These are phyloP conservation scores for Colletotrichum liriopes DNA, from an alignment of 2,329 filamentous ascomycete species.

Conservation along the genomic window DNA sequence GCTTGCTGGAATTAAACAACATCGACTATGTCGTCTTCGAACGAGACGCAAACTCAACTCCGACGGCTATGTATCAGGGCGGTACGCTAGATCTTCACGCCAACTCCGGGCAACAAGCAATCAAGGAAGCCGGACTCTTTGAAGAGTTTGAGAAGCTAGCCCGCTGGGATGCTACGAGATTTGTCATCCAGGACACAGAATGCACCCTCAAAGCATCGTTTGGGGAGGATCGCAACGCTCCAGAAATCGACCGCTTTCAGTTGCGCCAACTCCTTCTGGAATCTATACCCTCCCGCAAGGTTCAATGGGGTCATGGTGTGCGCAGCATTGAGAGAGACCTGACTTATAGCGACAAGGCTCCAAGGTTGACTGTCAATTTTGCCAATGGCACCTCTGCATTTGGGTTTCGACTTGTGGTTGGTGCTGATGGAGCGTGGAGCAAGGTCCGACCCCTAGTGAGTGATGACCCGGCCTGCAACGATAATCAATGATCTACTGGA, in stretches of 20 bases:
- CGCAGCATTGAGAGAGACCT: background rate
- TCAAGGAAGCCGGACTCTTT: slow-evolving; percentile 61
- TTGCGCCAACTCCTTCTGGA: slow-evolving; percentile 54
- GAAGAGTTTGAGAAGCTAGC: slow-evolving; percentile 60
- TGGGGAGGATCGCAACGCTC: slow-evolving; percentile 46
- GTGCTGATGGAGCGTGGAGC: slow-evolving; percentile 34
- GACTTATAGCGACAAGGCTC: no score
- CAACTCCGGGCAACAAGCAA: slow-evolving; percentile 59
- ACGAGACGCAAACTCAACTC: slow-evolving; percentile 42
- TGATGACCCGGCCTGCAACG: background rate
- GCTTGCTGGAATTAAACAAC: slow-evolving; percentile 59
- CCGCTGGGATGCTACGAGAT: slow-evolving; percentile 44
- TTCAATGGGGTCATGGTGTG: slow-evolving; percentile 54
- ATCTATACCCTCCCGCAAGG: slow-evolving; percentile 48
- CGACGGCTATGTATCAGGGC: slow-evolving; percentile 47
- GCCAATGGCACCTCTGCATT: slow-evolving; percentile 11
- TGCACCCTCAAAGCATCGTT: slow-evolving; percentile 26
- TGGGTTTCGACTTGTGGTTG: slow-evolving; percentile 29
- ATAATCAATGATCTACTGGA: no score
- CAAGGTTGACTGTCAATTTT: slow-evolving; percentile 1
- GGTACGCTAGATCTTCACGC: slow-evolving; percentile 67
- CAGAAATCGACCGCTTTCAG: slow-evolving; percentile 57
- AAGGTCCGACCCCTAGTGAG: slow-evolving; percentile 28
- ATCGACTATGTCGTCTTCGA: slow-evolving; percentile 56
- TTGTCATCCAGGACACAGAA: slow-evolving; percentile 17